Evolutionary conservation across 345 rosid genomes (phyloP), one percentile per base, ranked within the genome.

Genomic region (Euphorbia tirucalli): DNA sequence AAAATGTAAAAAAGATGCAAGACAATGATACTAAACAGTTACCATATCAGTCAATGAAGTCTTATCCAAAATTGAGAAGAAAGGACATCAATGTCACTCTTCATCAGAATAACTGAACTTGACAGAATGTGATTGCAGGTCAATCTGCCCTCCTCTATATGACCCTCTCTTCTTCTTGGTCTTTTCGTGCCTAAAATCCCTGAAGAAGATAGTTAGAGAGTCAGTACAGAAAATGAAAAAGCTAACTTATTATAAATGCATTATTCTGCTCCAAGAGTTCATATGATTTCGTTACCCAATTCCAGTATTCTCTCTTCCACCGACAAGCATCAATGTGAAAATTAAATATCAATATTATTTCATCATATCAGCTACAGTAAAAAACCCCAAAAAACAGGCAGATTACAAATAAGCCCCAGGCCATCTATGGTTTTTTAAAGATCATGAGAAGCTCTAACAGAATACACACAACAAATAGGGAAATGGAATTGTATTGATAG

Each of bases 91-190:
- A 62, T 13, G 14, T 79, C 70, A 74, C 10, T 93, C 96, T 0
- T 87, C 90, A 55, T 95, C 99, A 0, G 97, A 87, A 77, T 89
- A 85, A 59, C 82, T 85, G 90, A 93, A 95, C 86, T 92, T 95
- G 10, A 92, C 18, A 0, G 97, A 95, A 71, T 95, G 91, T 0
- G 97, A 85, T 0, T 92, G 81, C 70, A 85, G 77, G 84, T 92
- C 97, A 61, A 95, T 92, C 77, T 77, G 88, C 70, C 97, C 98
- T 71, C 98, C 99, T 83, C 97, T 90, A 77, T 92, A 95, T 72
- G 83, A 78, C 61, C 99, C 97, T 2, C 99, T 89, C 83, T 96
- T 96, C 89, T 96, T 93, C 89, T 96, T 93, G 8, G 97, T 96
- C 89, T 92, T 95, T 77, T 95, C 99, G 61, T 95, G 98, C 72